Conservation (phyloP, 371 early-diverging fungal genomes). For the Basidiobolus heterosporus region DNA sequence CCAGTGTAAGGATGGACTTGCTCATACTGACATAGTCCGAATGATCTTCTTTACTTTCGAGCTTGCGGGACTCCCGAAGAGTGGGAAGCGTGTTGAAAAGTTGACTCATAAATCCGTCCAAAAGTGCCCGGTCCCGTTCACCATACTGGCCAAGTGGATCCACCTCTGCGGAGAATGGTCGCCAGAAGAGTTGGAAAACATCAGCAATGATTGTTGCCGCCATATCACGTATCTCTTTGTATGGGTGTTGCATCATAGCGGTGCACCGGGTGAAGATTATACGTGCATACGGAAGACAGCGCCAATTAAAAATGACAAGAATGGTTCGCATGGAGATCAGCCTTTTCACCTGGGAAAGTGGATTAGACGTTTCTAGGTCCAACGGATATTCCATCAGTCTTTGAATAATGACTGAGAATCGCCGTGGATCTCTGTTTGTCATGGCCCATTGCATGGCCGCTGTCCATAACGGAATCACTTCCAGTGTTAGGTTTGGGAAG, state of each 20-base stretch:
- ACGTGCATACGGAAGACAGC: conserved; percentile 25
- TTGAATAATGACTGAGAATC: conserved; percentile 50
- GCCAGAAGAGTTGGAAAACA: conserved; percentile 39
- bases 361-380: conserved; percentile 59
- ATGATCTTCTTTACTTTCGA: conserved; percentile 9
- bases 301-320: conserved; percentile 17
- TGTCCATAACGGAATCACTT: too few species aligned
- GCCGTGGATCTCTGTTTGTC: conserved; percentile 63
- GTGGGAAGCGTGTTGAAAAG: too few species aligned
- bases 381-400: conserved; percentile 20
- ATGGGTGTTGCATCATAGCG: conserved; percentile 50
- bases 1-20: background rate
- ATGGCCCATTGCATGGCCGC: background rate
- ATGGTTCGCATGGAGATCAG: background rate
- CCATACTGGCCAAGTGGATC: conserved; percentile 8
- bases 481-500: too few species aligned
- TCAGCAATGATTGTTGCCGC: conserved; percentile 54
- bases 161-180: conserved; percentile 33
- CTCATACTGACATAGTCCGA: conserved; percentile 31
- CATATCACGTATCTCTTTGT: conserved; percentile 73
- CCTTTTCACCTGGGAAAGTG: conserved; percentile 26
- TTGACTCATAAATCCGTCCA: too few species aligned
- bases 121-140: too few species aligned
- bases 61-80: too few species aligned
- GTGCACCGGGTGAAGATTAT: conserved; percentile 31